Base-by-base conservation (phyloP, 768 basidiomycete genomes). In the Flagelloscypha sp. region DNA sequence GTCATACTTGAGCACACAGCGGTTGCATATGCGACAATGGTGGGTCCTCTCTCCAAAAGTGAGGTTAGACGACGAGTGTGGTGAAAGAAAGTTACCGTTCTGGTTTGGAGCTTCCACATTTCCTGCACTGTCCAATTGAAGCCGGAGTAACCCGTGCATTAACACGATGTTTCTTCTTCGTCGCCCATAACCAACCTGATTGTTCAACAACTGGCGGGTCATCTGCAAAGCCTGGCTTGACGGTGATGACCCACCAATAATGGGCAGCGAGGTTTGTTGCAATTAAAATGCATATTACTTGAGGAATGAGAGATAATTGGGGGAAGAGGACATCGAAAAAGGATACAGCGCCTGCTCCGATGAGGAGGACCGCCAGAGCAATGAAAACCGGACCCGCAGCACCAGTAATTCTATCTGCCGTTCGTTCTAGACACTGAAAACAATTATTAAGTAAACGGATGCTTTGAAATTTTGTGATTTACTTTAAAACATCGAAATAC, bases 381-480 rank as follows among this genome's bases (percentile, higher is more conserved):
- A 98, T 76, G 53, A 98, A 98, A 49, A 83, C 75, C 0, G 92
- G 94, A 0, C 94, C 94, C 20, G 87, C 92, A 35, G 85, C 83
- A 35, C 92, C 89, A 0, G 89, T 95, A 24, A 94, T 48, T 45
- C 70, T 64, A 55, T 95, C 88, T 5, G 74, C 93, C 32, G 63
- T 57, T 35, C 76, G 62, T 61, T 97, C 92, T 9, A 93, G 53
- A 10, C 55, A 57, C 52, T 65, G 76, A 61, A 78, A 81, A 50
- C 79, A 81, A 20, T 65, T 60, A n/a, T n/a, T n/a, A n/a, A n/a
- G n/a, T n/a, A n/a, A n/a, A n/a, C n/a, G n/a, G n/a, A n/a, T n/a
- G n/a, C n/a, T n/a, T n/a, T n/a, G n/a, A n/a, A n/a, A n/a, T n/a
- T n/a, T n/a, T n/a, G n/a, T n/a, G n/a, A n/a, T n/a, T n/a, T n/a